Evolutionary conservation across 2,329 filamentous ascomycete species (phyloP), one percentile per base, ranked within the genome.

Genomic region (Penicillium sp.): DNA sequence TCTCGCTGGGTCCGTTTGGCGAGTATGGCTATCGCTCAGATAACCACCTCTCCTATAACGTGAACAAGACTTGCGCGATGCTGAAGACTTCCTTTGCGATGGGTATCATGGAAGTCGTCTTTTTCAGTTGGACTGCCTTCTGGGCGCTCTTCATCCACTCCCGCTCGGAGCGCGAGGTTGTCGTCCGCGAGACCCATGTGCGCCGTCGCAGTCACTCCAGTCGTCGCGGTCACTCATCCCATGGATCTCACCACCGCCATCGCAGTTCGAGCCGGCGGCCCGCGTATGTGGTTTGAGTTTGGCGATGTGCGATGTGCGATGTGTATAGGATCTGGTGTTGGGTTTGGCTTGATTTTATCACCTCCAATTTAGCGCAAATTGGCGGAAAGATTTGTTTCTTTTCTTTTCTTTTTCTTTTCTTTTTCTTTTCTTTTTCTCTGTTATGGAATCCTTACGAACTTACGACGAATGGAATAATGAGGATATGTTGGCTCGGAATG

Each of bases 1-100:
- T 83, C 49, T 79, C 81, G 45, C 79, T 92, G 39, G 88, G 88
- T 11, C 77, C 82, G 11, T 83, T 90, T 58, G 82, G 84, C 26
- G 79, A 75, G 59, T 83, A 83, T 39, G 79, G 79, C 13, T 58
- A 64, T 7, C 62, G 74, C 29, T 79, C 79, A 44, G 75, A 75
- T 48, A 81, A 75, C 52, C 67, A 67, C 8, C 76, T 85, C 54
- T 73, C 80, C 37, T 68, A 87, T 36, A 73, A 81, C 49, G 73
- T 87, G 33, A 81, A 90, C 74, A 93, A 93, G 81, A 85, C 86
- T 5, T 97, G 93, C 76, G 84, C 88, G 46, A 94, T 97, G 91
- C 84, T 96, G 68, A 97, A 97, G 83, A 89, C 92, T 1, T 83
- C 81, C 62, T 97, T 91, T 76, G 93, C 91, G 2, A 87, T 97